phyloP scores from a whole-genome alignment of 345 rosid species.

The Bruguiera gymnorhiza region DNA sequence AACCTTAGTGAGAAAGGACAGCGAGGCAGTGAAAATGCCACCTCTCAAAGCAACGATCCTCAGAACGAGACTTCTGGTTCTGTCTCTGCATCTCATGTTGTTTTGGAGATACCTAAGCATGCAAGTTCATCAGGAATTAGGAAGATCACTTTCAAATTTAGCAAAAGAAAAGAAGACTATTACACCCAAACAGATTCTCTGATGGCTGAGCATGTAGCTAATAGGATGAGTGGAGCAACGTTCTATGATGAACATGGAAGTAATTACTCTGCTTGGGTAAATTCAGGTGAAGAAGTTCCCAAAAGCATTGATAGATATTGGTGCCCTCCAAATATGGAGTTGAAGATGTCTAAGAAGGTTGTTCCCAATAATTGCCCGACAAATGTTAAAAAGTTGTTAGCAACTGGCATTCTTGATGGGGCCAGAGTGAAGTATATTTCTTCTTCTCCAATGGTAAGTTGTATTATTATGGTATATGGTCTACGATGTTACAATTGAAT shows the following conservation, averaged over 20 bases:
- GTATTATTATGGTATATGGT: background rate
- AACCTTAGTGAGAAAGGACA: conserved; percentile 52
- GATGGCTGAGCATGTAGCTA: conserved; percentile 5
- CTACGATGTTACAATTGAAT: background rate
- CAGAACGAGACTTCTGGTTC: conserved; percentile 22
- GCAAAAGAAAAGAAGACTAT: conserved; percentile 62
- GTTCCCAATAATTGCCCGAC: conserved; percentile 52
- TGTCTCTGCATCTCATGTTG: conserved; percentile 51
- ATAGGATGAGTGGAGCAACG: conserved; percentile 8
- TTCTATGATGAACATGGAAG: conserved; percentile 10
- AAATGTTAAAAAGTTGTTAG: conserved; percentile 75
- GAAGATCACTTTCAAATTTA: conserved; percentile 79
- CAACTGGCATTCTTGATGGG: conserved; percentile 75
- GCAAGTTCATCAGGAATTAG: conserved; percentile 75
- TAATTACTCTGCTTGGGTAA: conserved; percentile 15
- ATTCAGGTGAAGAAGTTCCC: conserved; percentile 17
- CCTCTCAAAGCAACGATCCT: conserved; percentile 18
- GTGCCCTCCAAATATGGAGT: conserved; percentile 48
- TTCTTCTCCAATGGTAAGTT: conserved; percentile 43
- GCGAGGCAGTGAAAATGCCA: conserved; percentile 29
- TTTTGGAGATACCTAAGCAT: conserved; percentile 82
- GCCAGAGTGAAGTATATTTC: conserved; percentile 80
- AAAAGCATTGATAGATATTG: conserved; percentile 24
- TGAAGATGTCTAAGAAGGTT: conserved; percentile 76
- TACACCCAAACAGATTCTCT: conserved; percentile 16